These are phyloP conservation scores for Tulasnella sp. DNA, from an alignment of 768 basidiomycete species.

Conservation along the genomic window DNA sequence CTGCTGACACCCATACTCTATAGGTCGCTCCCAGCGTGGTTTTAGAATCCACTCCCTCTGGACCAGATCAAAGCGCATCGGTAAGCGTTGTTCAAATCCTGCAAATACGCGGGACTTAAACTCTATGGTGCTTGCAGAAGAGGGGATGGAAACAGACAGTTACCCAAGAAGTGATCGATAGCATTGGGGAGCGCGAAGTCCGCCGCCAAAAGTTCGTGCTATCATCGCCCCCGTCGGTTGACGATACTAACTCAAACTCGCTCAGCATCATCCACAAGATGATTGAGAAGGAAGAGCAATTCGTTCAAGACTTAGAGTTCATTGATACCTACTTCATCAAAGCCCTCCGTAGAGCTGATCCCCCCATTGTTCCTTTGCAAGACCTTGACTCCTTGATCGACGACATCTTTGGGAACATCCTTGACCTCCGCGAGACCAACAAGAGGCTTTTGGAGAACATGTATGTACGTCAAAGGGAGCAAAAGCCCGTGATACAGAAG, in stretches of 20 bases:
- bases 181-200: constrained; percentile 73
- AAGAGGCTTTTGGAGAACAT: constrained; percentile 42
- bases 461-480: constrained; percentile 42
- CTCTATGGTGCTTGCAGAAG: constrained; percentile 33
- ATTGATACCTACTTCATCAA: constrained; percentile 40
- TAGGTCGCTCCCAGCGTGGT: not conserved
- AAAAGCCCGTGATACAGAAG: constrained; percentile 40
- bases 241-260: not conserved
- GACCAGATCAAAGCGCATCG: constrained; percentile 4
- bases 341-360: constrained; percentile 39
- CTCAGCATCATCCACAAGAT: constrained; percentile 74
- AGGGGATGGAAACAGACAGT: constrained; percentile 55
- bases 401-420: constrained; percentile 45
- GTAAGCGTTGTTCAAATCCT: not conserved
- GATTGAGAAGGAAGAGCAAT: constrained; percentile 84
- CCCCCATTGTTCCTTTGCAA: constrained; percentile 41
- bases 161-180: constrained; percentile 47
- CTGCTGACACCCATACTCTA: not conserved
- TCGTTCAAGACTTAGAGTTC: constrained; percentile 78
- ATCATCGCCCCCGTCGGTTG: not conserved
- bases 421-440: constrained; percentile 40
- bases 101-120: not conserved
- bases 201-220: constrained; percentile 65
- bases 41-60: not conserved
- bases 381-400: constrained; percentile 43